Conservation (phyloP, 805 yeast species). For the Lipomyces kockii region DNA sequence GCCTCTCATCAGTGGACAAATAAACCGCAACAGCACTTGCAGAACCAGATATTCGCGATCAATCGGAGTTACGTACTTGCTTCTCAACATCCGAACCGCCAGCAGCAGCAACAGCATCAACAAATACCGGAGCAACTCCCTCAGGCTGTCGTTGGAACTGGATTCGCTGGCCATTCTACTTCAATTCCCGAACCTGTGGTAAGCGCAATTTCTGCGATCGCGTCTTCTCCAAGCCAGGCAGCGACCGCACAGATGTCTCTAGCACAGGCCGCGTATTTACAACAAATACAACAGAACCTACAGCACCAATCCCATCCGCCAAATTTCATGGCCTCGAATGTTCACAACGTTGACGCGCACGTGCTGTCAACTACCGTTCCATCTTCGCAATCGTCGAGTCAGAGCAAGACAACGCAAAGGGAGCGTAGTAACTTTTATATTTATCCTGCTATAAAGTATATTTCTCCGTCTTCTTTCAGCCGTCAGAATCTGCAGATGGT, state of each 20-base stretch:
- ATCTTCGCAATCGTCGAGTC: background rate
- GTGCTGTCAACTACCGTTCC: background rate
- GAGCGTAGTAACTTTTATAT: background rate
- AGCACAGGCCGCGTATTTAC: constrained; percentile 7
- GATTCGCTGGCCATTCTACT: background rate
- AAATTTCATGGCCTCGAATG: background rate
- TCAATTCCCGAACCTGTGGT: background rate
- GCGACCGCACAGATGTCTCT: background rate
- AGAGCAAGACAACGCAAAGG: background rate
- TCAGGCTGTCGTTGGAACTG: background rate
- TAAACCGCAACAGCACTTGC: constrained; percentile 4
- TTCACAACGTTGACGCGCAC: no score
- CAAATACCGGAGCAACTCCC: constrained; percentile 15
- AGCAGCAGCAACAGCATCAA: constrained; percentile 14
- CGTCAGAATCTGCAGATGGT: background rate
- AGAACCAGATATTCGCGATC: background rate
- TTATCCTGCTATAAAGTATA: background rate
- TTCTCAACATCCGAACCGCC: background rate
- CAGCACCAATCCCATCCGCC: background rate
- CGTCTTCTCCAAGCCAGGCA: background rate
- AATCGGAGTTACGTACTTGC: background rate
- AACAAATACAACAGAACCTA: background rate
- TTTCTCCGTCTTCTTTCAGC: background rate
- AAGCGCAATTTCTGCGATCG: background rate
- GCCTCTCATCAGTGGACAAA: constrained; percentile 8